Conservation (phyloP, 306 rosid species). For the Prunus fruticosa region DNA sequence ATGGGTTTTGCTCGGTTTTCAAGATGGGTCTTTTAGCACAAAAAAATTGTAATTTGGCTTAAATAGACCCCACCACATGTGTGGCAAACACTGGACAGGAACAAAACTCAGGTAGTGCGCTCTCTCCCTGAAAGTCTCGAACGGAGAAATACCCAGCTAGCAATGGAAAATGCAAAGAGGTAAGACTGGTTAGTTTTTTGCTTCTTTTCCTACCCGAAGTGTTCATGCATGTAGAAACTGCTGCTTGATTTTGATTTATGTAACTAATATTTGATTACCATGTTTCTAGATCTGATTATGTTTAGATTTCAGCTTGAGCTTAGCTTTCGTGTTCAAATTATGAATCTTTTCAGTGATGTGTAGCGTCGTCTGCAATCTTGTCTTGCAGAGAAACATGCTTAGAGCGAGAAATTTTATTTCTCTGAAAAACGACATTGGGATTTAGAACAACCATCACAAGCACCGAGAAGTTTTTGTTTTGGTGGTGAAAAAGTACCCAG, state of each 20-base stretch:
- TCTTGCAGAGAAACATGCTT: conserved; percentile 7
- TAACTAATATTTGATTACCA: not conserved
- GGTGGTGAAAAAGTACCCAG: not conserved
- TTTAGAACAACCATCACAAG: not conserved
- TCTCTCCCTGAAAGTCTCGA: not conserved
- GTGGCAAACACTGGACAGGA: not conserved
- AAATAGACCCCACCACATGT: not conserved
- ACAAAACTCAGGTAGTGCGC: not conserved
- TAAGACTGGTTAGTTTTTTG: not conserved
- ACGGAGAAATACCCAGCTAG: not conserved
- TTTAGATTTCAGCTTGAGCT: not conserved
- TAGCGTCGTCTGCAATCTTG: not conserved
- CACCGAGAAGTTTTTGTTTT: not conserved
- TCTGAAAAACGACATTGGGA: not conserved
- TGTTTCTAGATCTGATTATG: conserved; percentile 9
- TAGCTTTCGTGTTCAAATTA: not conserved
- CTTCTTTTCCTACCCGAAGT: not conserved
- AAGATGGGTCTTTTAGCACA: no score
- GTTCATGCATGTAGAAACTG: not conserved
- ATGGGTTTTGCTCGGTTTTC: no score
- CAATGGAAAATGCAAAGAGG: conserved; percentile 3
- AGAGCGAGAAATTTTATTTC: not conserved
- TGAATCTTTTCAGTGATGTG: not conserved
- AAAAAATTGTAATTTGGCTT: not conserved
- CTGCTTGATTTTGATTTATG: not conserved